Evolutionary conservation across 768 basidiomycete genomes (phyloP).

Genomic region (Hirschioporus abietinus): DNA sequence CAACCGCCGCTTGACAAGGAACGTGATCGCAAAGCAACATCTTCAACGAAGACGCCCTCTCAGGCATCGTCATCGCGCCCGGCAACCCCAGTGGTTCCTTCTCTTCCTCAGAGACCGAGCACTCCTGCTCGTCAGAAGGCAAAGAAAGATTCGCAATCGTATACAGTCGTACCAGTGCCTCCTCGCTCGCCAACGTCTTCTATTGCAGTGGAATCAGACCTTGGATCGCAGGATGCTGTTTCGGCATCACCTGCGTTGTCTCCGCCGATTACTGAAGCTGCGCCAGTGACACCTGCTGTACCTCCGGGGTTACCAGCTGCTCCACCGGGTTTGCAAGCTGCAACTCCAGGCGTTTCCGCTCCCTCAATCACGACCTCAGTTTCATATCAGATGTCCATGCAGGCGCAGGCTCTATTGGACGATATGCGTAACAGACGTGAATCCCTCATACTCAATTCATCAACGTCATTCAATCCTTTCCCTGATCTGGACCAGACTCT

Average conservation of each 20-base stretch:
- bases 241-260: slow-evolving; percentile 33
- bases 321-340: slow-evolving; percentile 48
- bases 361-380: slow-evolving; percentile 48
- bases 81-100: slow-evolving; percentile 40
- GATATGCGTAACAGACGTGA: slow-evolving; percentile 78
- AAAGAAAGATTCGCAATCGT: slow-evolving; percentile 30
- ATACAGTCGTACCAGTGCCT: slow-evolving; percentile 22
- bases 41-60: slow-evolving; percentile 38
- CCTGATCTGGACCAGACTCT: slow-evolving; percentile 87
- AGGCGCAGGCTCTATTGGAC: slow-evolving; percentile 78
- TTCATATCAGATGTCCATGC: slow-evolving; percentile 82
- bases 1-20: slow-evolving; percentile 4
- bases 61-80: slow-evolving; percentile 53
- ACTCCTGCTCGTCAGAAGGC: slow-evolving; percentile 38
- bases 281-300: slow-evolving; percentile 21
- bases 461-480: slow-evolving; percentile 58
- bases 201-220: slow-evolving; percentile 44
- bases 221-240: slow-evolving; percentile 38
- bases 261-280: slow-evolving; percentile 35
- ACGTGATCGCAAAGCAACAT: slow-evolving; percentile 38
- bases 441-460: slow-evolving; percentile 32
- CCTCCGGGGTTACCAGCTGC: slow-evolving; percentile 27
- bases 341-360: slow-evolving; percentile 38
- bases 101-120: slow-evolving; percentile 36
- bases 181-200: slow-evolving; percentile 43